phyloP scores from a whole-genome alignment of 371 early-diverging fungal species.

The Capillidium rhysosporum region DNA sequence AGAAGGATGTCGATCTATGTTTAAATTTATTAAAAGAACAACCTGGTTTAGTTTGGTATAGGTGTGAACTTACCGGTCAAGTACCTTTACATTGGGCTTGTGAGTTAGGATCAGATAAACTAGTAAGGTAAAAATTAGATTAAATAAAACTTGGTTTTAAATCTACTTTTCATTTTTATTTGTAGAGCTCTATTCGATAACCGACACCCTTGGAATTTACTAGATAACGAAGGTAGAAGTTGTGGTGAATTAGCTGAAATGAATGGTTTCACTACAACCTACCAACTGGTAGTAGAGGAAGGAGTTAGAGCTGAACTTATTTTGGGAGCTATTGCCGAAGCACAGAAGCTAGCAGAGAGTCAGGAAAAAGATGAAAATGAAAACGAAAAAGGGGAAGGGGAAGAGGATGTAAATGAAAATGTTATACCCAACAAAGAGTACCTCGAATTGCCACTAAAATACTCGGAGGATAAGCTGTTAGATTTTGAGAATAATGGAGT shows the following conservation, averaged over 20 bases:
- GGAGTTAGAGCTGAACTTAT: conserved; percentile 73
- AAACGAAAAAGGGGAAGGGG: conserved; percentile 13
- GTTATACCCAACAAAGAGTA: conserved; percentile 57
- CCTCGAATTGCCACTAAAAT: conserved; percentile 46
- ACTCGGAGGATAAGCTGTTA: conserved; percentile 45
- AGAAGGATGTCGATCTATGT: no score
- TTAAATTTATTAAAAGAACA: not conserved
- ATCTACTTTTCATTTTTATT: no score
- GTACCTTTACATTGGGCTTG: conserved; percentile 5
- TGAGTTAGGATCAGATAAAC: not conserved
- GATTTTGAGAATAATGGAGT: conserved; percentile 82
- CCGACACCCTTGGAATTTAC: conserved; percentile 49
- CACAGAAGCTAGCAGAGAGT: conserved; percentile 12
- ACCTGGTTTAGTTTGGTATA: conserved; percentile 7
- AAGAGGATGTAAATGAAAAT: not conserved
- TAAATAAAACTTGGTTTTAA: no score
- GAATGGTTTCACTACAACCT: conserved; percentile 28
- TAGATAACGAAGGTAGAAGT: conserved; percentile 35
- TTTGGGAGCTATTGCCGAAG: conserved; percentile 19
- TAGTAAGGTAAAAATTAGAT: conserved; percentile 3
- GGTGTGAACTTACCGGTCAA: not conserved
- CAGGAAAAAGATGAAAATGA: conserved; percentile 16
- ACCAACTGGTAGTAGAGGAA: conserved; percentile 53
- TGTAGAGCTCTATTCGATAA: conserved; percentile 29
- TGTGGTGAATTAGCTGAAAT: conserved; percentile 48